These are phyloP conservation scores for Rhodotorula sp. DNA, from an alignment of 1,284 basidiomycete genomes.

Conservation along the genomic window DNA sequence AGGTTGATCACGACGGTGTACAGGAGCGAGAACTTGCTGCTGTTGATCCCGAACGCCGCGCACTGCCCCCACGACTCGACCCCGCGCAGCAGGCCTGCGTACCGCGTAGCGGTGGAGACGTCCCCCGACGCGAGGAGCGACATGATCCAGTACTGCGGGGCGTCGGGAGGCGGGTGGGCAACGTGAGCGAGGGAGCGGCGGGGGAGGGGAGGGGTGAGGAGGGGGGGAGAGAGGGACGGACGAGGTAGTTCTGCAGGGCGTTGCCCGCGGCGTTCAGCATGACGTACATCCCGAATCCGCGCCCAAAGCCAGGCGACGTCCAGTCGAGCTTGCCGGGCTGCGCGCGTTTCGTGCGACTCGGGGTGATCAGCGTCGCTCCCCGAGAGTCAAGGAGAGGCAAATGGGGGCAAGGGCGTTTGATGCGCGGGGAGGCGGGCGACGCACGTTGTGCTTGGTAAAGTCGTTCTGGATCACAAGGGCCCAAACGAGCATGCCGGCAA, in stretches of 20 bases:
- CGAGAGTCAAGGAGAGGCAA: not conserved
- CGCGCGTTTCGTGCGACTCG: too few relatives aligned
- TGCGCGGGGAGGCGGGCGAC: not conserved
- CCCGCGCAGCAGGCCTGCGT: slow-evolving; percentile 19
- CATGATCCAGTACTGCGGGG: slow-evolving; percentile 14
- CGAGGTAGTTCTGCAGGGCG: slow-evolving; percentile 20
- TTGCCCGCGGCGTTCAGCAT: slow-evolving; percentile 15
- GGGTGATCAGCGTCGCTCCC: too few relatives aligned
- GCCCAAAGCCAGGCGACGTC: slow-evolving; percentile 8
- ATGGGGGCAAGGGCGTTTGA: not conserved
- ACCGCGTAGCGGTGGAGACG: slow-evolving; percentile 9
- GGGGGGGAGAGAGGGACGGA: not conserved
- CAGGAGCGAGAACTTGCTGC: slow-evolving; percentile 5
- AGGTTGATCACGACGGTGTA: slow-evolving; percentile 26
- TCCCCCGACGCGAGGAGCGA: slow-evolving; percentile 2
- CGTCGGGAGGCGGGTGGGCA: not conserved
- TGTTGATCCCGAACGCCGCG: slow-evolving; percentile 13
- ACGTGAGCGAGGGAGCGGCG: not conserved
- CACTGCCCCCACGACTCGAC: slow-evolving; percentile 23
- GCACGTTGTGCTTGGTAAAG: not conserved
- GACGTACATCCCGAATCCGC: slow-evolving; percentile 16
- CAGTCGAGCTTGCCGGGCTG: slow-evolving; percentile 25
- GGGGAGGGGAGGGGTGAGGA: too few relatives aligned
- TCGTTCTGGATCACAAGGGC: slow-evolving; percentile 22
- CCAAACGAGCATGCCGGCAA: slow-evolving; percentile 18